Evolutionary conservation across 768 basidiomycete genomes (phyloP).

Genomic region (Lactarius trivialis): DNA sequence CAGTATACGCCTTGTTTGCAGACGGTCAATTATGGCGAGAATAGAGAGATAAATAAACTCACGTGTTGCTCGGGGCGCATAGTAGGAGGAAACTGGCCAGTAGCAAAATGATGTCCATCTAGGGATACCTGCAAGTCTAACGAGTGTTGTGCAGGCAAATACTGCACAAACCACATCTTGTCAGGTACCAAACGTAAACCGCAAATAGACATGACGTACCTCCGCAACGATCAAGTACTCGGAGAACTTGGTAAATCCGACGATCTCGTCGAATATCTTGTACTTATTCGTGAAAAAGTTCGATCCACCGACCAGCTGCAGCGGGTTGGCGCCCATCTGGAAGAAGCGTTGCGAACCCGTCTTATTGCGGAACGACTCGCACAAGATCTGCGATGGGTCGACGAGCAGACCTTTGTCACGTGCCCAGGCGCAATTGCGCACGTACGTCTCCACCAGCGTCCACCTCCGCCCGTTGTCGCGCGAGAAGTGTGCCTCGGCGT

Average conservation of each 20-base stretch:
- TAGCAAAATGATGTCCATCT: slow-evolving; percentile 79
- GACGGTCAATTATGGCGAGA: neutral
- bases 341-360: slow-evolving; percentile 67
- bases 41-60: slow-evolving; percentile 31
- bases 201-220: slow-evolving; percentile 38
- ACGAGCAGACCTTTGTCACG: slow-evolving; percentile 69
- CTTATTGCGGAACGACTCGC: slow-evolving; percentile 84
- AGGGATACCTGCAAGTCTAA: slow-evolving; percentile 89
- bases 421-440: slow-evolving; percentile 89
- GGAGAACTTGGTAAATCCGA: slow-evolving; percentile 95
- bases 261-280: slow-evolving; percentile 79
- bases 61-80: slow-evolving; percentile 90
- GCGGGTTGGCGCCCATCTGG: slow-evolving; percentile 45
- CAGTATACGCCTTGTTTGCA: slow-evolving; percentile 71
- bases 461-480: slow-evolving; percentile 73
- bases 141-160: slow-evolving; percentile 45
- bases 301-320: slow-evolving; percentile 73
- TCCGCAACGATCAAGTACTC: slow-evolving; percentile 95
- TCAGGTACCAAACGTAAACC: neutral
- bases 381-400: slow-evolving; percentile 84
- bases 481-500: slow-evolving; percentile 68
- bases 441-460: slow-evolving; percentile 75
- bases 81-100: slow-evolving; percentile 82
- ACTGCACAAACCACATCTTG: slow-evolving; percentile 31
- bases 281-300: slow-evolving; percentile 66